Evolutionary conservation across 768 basidiomycete genomes (phyloP).

Genomic region (Multifurca ochricompacta): DNA sequence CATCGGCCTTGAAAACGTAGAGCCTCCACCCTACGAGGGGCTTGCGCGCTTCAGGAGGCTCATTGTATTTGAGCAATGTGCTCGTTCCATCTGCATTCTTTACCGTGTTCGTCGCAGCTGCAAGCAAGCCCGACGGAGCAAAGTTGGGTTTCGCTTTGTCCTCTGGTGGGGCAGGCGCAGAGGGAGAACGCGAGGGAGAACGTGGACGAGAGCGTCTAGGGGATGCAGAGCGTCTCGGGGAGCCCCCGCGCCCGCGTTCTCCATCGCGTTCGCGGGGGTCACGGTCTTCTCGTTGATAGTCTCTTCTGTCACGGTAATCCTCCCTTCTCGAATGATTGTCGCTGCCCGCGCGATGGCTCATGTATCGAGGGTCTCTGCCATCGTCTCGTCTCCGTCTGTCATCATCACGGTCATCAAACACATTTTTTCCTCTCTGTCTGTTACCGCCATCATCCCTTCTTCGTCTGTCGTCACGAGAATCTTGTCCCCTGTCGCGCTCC

Average conservation of each 20-base stretch:
- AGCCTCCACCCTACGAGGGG: constrained; percentile 85
- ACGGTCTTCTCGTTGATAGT: constrained; percentile 32
- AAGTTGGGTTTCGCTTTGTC: constrained; percentile 87
- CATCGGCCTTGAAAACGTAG: constrained; percentile 94
- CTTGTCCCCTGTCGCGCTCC: constrained; percentile 1
- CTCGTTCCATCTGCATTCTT: constrained; percentile 64
- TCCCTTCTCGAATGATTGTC: constrained; percentile 38
- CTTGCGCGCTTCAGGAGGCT: constrained; percentile 96
- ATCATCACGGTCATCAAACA: constrained; percentile 10
- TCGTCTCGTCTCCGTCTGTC: constrained; percentile 23
- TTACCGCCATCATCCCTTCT: background rate
- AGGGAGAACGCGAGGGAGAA: constrained; percentile 26
- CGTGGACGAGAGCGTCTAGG: constrained; percentile 31
- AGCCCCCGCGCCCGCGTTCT: constrained; percentile 28
- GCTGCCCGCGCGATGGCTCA: constrained; percentile 28
- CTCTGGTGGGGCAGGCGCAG: constrained; percentile 38
- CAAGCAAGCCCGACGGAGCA: constrained; percentile 78
- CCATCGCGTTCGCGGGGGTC: constrained; percentile 30
- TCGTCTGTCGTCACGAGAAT: background rate
- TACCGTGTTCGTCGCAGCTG: constrained; percentile 93
- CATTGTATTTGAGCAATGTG: constrained; percentile 92
- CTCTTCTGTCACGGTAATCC: constrained; percentile 37
- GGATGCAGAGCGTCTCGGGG: constrained; percentile 52
- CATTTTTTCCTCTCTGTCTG: background rate
- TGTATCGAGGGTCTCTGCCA: constrained; percentile 22